Base-by-base conservation (phyloP, 2,329 filamentous ascomycete species). In the Fusarium nanum region DNA sequence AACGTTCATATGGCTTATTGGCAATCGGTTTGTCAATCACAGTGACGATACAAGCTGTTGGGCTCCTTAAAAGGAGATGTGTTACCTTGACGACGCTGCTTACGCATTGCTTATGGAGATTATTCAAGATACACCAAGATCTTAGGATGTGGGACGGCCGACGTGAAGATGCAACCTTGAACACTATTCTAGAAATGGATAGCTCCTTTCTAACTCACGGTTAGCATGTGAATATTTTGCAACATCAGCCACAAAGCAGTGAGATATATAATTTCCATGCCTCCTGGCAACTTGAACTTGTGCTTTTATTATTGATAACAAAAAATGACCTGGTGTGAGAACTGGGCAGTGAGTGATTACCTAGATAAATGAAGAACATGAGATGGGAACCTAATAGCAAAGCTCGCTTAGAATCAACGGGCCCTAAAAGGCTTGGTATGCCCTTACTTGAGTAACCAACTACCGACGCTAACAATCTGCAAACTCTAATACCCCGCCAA, bases 401-500 rank as follows among this genome's bases (percentile, higher is more conserved):
- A 50, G 3, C 54, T 56, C 54, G 54, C 54, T 57, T 57, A 28
- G 30, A 7, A 1, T 20, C 5, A 20, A 52, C 22, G 5, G 4
- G 7, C 46, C 3, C 5, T 4, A 28, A 56, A 9, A 8, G 14
- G 45, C 11, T 6, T 28, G 45, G 45, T 28, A 28, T 22, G 20
- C 14, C 32, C 32, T 53, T 16, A 20, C n/a, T 5, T 23, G 11
- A 20, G 13, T 12, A 40, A 22, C 32, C 11, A 56, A 44, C 37
- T 58, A 28, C 56, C 56, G 56, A 32, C 49, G 40, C 49, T 45
- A 59, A 44, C 41, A 20, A 25, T 46, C 14, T 10, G 18, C 14
- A 57, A 57, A 47, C 52, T 57, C 16, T 57, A 60, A 23, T 60
- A 57, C 56, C 56, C 56, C 56, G 30, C 56, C 12, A 40, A 11